A percentile compares a stretch with the other conserved stretches of the same genome.
Evolutionary conservation across 768 basidiomycete species (phyloP).

Genomic region (Termitomyces sp.): DNA sequence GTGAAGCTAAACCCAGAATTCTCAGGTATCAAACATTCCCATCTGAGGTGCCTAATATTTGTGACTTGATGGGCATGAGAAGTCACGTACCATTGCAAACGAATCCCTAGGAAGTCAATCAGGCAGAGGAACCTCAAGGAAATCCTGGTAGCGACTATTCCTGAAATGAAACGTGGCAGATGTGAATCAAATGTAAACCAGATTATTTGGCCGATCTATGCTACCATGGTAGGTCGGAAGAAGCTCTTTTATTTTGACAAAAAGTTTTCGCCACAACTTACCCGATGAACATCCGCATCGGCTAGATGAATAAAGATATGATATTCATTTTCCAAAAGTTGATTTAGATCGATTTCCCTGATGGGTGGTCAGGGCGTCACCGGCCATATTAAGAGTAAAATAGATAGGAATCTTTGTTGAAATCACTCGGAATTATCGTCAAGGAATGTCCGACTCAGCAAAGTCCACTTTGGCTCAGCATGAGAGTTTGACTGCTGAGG

Average conservation of each 20-base stretch:
- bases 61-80: background rate
- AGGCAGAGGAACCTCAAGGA: background rate
- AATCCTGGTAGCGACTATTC: background rate
- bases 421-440: no score
- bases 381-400: no score
- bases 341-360: background rate
- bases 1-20: background rate
- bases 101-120: background rate
- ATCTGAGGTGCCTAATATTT: background rate
- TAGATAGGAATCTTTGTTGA: no score
- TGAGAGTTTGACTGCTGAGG: no score
- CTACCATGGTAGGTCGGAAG: background rate
- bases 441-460: no score
- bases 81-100: background rate
- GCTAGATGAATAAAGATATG: background rate
- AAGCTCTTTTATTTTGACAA: background rate
- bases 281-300: background rate
- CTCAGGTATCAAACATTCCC: background rate
- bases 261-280: background rate
- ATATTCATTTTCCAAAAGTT: background rate
- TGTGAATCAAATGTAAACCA: background rate
- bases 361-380: no score
- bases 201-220: background rate
- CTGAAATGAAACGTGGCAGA: background rate
- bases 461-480: no score